Percentiles rank a stretch among this genome's conserved stretches.
These are phyloP conservation scores for Aureobasidium sp. DNA, from an alignment of 2,329 filamentous ascomycete species.

Conservation along the genomic window DNA sequence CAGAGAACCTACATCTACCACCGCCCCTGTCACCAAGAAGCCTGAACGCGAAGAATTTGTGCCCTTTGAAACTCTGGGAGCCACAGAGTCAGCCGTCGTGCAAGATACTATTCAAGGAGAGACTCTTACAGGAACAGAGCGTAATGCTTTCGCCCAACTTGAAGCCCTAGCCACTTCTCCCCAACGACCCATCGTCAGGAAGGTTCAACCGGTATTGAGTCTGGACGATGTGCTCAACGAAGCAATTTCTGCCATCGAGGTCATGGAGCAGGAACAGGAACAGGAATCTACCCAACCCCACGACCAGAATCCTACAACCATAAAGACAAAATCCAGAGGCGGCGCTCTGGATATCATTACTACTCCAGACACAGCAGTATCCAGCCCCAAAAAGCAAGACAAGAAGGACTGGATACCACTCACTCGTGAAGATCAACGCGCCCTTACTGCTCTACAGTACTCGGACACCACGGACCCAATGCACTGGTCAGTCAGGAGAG, in stretches of 20 bases:
- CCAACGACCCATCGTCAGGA: not conserved
- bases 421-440: not conserved
- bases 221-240: slow-evolving; percentile 13
- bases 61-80: not conserved
- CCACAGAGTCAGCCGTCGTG: not conserved
- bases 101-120: not conserved
- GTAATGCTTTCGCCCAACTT: slow-evolving; percentile 2
- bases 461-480: too few species aligned
- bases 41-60: not conserved
- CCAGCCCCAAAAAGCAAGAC: not conserved
- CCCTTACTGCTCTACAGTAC: not conserved
- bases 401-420: not conserved
- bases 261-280: not conserved
- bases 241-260: not conserved
- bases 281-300: not conserved
- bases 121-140: not conserved
- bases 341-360: not conserved
- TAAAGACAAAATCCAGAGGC: not conserved
- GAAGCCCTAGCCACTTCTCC: not conserved
- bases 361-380: not conserved
- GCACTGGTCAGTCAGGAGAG: too few species aligned
- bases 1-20: not conserved
- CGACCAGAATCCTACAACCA: not conserved
- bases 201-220: not conserved
- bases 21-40: not conserved